Percentiles rank a stretch among this genome's conserved stretches.
phyloP scores from a whole-genome alignment of 129 eudicot species.

The Silybum marianum region DNA sequence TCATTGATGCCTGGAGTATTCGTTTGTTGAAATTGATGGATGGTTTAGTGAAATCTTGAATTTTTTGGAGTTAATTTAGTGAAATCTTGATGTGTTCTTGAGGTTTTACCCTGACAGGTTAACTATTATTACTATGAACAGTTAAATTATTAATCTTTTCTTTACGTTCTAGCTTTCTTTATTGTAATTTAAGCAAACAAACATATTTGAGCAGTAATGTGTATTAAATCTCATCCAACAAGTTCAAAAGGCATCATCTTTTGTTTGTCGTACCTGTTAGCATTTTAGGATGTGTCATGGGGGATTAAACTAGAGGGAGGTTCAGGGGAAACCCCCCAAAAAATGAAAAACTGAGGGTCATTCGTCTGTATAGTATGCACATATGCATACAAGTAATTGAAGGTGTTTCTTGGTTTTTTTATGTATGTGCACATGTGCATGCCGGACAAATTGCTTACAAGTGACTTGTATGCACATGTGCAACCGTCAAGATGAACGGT shows the following conservation, averaged over 20 bases:
- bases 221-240: background rate
- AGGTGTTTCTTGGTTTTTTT: too few species aligned
- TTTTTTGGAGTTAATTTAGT: background rate
- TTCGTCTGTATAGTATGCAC: too few species aligned
- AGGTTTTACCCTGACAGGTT: slow-evolving; percentile 12
- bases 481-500: too few species aligned
- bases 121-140: slow-evolving; percentile 12
- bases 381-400: too few species aligned
- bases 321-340: too few species aligned
- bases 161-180: background rate
- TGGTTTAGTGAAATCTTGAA: background rate
- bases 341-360: too few species aligned
- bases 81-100: background rate
- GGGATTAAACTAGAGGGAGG: background rate
- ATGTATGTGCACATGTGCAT: too few species aligned
- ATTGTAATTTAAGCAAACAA: background rate
- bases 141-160: slow-evolving; percentile 7
- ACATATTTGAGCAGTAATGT: background rate
- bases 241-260: background rate
- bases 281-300: background rate
- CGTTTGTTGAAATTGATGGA: slow-evolving; percentile 6
- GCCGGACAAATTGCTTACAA: too few species aligned
- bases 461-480: too few species aligned
- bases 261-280: background rate
- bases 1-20: background rate